Evolutionary conservation across 2,329 filamentous ascomycete species (phyloP), one percentile per base, ranked within the genome.

Genomic region (Cercospora sojina): DNA sequence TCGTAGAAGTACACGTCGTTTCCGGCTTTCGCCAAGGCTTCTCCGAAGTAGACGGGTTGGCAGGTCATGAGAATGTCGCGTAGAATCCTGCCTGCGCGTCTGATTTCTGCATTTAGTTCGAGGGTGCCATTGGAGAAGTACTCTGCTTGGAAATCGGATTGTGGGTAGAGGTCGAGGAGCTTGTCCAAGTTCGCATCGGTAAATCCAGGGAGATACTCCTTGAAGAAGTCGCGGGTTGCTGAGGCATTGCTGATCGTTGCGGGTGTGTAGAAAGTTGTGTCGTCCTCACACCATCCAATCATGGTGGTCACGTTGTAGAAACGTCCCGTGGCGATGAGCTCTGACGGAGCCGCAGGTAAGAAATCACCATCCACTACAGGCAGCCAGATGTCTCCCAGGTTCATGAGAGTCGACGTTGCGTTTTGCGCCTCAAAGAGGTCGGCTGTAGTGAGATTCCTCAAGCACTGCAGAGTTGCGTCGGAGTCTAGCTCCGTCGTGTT

Each of bases 1-100:
- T 81, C 75, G 73, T 83, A 86, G 1, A 85, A 74, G 70, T 82
- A 86, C 4, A 84, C 81, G 4, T 74, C 71, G 66, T 79, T 79
- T 3, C 75, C 78, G 27, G 74, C 76, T 13, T 74, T 67, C 1
- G 79, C 76, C 25, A 85, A 74, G 1, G 79, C 76, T 31, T 77
- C 69, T 2, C 77, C 83, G 60, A 81, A 80, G 59, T 79, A 78
- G 8, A 84, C 70, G 0, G 83, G 80, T 47, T 81, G 80, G 73
- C 84, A 86, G 0, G 78, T 76, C 79, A 86, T 83, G 31, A 85
- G 59, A 49, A 86, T 81, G 72, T 87, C 85, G 13, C 84, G 77
- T 69, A 85, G 82, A 23, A 84, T 80, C 32, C 82, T 77, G 0
- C 83, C 80, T 4, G 82, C 71, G 60, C 84, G 83, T 73, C 82